Evolutionary conservation across 169 alveolate species (phyloP), one percentile per base, ranked within the genome.

Genomic region (Plasmodium vivax): DNA sequence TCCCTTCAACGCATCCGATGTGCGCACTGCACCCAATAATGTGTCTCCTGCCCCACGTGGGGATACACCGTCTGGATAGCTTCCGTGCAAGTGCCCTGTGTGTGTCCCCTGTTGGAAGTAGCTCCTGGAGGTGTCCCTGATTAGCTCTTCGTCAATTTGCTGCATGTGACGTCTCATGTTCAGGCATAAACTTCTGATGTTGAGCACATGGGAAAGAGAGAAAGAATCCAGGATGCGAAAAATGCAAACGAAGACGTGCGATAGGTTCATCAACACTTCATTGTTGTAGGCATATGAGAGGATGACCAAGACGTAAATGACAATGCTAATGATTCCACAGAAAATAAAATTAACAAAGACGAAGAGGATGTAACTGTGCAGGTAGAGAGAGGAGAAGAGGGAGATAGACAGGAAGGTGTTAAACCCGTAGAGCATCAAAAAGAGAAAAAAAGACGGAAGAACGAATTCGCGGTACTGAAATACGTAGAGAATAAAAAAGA

Each of bases 141-240:
- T 68, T 9, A 27, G 45, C 19, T 30, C 83, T n/a, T 34, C 85
- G 82, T 88, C 72, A 10, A 88, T 38, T 4, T 79, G 71, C 36
- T 88, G 38, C 34, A 88, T 23, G 36, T 88, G 90, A 0, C 94
- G 43, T 68, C 54, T 88, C 51, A 88, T 62, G 43, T 88, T 88
- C 16, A 88, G 32, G 34, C 95, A 91, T 32, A 91, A 82, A 32
- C 92, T 82, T 16, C 85, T 43, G 6, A 91, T 82, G 30, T 82
- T 91, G 30, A 91, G 43, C 32, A 51, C 73, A 81, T 91, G 95
- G 36, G 95, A 82, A n/a, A 91, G 56, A 12, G 73, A 68, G 36
- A 91, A 91, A 1, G 95, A 91, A 81, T 91, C 95, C 12, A 91
- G 43, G 47, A 91, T 82, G 19, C 95, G 34, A 9, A 91, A 91